Evolutionary conservation across 768 basidiomycete genomes (phyloP).

Genomic region (Tylopilus plumbeoviolaceoides): DNA sequence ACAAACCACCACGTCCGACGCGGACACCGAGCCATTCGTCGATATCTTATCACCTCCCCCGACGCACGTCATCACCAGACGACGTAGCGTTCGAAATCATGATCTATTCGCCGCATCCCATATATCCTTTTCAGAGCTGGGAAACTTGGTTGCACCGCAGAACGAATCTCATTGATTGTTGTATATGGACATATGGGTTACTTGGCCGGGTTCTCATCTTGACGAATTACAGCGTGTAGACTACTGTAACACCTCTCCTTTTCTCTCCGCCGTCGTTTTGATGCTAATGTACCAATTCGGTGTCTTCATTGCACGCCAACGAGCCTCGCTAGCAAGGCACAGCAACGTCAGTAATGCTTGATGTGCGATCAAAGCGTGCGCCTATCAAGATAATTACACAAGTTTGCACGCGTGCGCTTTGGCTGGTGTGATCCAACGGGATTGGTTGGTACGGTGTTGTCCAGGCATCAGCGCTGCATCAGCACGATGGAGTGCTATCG

Average conservation of each 20-base stretch:
- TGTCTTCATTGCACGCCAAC: too few species aligned
- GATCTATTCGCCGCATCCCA: slow-evolving; percentile 25
- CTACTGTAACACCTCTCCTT: background rate
- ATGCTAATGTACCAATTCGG: too few species aligned
- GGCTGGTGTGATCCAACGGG: too few species aligned
- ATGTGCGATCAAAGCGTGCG: too few species aligned
- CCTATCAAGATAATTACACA: too few species aligned
- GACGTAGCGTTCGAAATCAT: slow-evolving; percentile 21
- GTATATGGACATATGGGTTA: background rate
- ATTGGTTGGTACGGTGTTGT: too few species aligned
- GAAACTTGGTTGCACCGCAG: slow-evolving; percentile 18
- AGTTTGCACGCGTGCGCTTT: too few species aligned
- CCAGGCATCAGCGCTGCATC: too few species aligned
- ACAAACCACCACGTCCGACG: background rate
- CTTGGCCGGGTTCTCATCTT: background rate
- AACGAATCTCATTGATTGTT: background rate
- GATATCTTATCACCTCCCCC: slow-evolving; percentile 22
- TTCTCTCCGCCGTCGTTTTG: too few species aligned
- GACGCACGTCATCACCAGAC: slow-evolving; percentile 4
- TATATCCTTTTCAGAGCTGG: slow-evolving; percentile 25
- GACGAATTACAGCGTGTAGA: background rate
- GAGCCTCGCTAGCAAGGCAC: too few species aligned
- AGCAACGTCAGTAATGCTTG: too few species aligned
- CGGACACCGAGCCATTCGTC: slow-evolving; percentile 12
- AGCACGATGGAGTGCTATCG: too few species aligned